Base-by-base conservation (phyloP, 176 grass and related monocot species). In the Ensete ventricosum region DNA sequence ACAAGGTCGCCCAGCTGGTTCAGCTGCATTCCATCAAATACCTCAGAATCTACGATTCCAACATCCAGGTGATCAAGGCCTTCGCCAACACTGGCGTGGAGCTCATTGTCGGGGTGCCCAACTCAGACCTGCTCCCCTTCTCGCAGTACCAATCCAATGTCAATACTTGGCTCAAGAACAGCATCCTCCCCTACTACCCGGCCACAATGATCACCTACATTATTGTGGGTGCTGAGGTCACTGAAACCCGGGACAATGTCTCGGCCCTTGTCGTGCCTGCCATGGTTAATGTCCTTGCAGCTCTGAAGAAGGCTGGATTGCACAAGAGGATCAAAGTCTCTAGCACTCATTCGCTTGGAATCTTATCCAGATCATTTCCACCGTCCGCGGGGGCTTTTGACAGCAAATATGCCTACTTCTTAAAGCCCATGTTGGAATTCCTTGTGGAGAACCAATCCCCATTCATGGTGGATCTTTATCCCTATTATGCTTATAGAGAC, bases 131-230 rank as follows among this genome's bases (percentile, higher is more conserved):
- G 71, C 95, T 99, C 64, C 75, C 95, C 68, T 99, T 99, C 54
- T 73, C 90, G n/a, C 95, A 99, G 82, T 99, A 91, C 90, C 95
- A 99, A 80, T 94, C 90, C 74, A 99, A 94, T 53, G 95, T 99
- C 1, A 90, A 99, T 65, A 91, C 90, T 19, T 99, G 95, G 95
- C 86, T 99, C 54, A 99, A 91, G 84, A 99, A 94, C 80, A 91
- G 90, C 81, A 86, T 99, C 79, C 80, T 99, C 55, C 88, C 90
- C 1, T 99, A 94, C 77, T 99, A 99, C 80, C 90, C 95, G 9
- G 85, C 90, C 52, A 94, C 95, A 49, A 71, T 29, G 72, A 91
- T 99, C 79, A 89, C 86, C 23, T 83, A 89, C 76, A 99, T 99
- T 73, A 99, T 88, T 4, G 90, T 99, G 23, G 95, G 90, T n/a